Conservation (phyloP, 1,284 basidiomycete genomes). For the Ustilago cynodontis region DNA sequence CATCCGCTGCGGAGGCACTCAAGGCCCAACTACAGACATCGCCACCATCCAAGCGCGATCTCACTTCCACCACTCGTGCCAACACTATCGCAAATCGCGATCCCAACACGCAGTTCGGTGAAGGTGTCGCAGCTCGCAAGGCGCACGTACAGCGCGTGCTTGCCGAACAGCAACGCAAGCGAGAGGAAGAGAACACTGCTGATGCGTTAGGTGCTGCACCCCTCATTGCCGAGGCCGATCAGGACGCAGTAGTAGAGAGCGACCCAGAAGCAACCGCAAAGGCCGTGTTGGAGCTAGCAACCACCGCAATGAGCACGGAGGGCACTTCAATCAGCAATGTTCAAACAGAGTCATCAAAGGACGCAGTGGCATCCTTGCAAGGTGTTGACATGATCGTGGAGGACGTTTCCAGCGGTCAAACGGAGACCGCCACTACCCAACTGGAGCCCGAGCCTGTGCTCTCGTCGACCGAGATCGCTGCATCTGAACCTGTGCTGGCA, state of each 20-base stretch:
- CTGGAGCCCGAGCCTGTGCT: neutral
- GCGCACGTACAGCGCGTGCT: slow-evolving; percentile 54
- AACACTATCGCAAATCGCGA: slow-evolving; percentile 47
- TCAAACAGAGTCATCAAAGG: neutral
- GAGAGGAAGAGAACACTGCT: slow-evolving; percentile 36
- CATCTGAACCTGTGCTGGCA: neutral
- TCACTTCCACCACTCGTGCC: slow-evolving; percentile 34
- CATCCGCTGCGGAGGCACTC: slow-evolving; percentile 18
- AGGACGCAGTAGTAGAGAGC: slow-evolving; percentile 10
- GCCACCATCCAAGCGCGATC: slow-evolving; percentile 22
- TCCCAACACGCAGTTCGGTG: slow-evolving; percentile 41
- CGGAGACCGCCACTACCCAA: neutral
- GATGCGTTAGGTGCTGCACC: slow-evolving; percentile 35
- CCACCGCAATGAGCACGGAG: neutral
- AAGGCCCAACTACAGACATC: slow-evolving; percentile 26
- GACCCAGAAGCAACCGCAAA: slow-evolving; percentile 27
- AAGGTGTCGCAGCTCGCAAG: slow-evolving; percentile 46
- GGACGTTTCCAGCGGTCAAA: neutral
- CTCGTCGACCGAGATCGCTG: neutral
- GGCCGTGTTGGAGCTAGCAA: slow-evolving; percentile 23
- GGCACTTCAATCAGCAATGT: neutral
- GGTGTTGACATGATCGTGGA: neutral
- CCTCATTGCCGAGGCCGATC: slow-evolving; percentile 23
- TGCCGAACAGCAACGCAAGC: slow-evolving; percentile 48
- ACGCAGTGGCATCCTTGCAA: neutral